Base-by-base conservation (phyloP, 495 filamentous ascomycete species). In the Podospora anserina region DNA sequence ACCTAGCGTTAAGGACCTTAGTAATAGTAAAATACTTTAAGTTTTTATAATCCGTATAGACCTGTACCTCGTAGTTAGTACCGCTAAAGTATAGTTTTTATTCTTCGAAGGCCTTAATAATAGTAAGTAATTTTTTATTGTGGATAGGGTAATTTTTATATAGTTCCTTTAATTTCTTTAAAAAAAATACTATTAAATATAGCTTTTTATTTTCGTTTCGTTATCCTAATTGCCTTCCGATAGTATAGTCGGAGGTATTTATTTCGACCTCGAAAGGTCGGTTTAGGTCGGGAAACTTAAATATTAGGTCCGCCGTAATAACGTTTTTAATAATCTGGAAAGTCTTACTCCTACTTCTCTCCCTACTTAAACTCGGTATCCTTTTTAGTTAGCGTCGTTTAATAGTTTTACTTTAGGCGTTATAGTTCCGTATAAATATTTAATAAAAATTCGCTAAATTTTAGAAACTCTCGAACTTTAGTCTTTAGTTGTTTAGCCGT, bases 381-480 rank as follows among this genome's bases (percentile, higher is more conserved):
- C 26, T 61, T 61, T 20, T 30, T 61, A 28, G 5, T 61, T 61
- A 61, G 27, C n/a, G 5, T 61, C 18, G 26, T 61, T 23, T 28
- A 61, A 61, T 20, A 18, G 16, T 61, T 61, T 61, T 28, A 61
- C 27, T 28, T 28, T 61, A 61, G n/a, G 13, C 18, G 16, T 18
- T 30, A 18, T 19, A 61, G 5, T 26, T 26, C 16, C 27, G 5
- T 28, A 61, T 61, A 61, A 61, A 26, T 20, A 18, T 16, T 23
- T 34, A 18, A 61, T 61, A 61, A 34, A 61, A 61, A 30, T 61
- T 61, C n/a, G 27, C 6, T 34, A 34, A 61, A 61, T 28, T 26
- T 61, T 19, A 61, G 5, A 34, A 61, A 61, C 26, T 18, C 27
- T 30, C 27, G 5, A 61, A 61, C 59, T 7, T 61, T 61, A 4